Conservation (phyloP, 192 early-diverging fungal species). For the Coemansia sp. region DNA sequence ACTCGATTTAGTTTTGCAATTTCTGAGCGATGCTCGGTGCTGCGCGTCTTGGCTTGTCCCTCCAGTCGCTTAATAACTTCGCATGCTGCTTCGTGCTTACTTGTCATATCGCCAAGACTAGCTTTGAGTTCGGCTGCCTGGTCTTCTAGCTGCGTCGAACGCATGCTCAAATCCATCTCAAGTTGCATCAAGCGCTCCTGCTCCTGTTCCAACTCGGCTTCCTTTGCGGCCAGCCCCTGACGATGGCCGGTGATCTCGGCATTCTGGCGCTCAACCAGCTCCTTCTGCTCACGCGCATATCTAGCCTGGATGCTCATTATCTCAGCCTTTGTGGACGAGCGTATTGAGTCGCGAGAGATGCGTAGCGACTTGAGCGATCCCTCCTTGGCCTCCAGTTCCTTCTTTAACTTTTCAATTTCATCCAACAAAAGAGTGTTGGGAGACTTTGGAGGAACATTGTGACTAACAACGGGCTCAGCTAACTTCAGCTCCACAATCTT, state of each 20-base stretch:
- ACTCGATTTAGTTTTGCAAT: constrained; percentile 22
- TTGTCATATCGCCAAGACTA: constrained; percentile 15
- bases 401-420: constrained; percentile 46
- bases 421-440: constrained; percentile 37
- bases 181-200: constrained; percentile 51
- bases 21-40: constrained; percentile 30
- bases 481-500: constrained; percentile 32
- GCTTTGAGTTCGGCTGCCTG: constrained; percentile 45
- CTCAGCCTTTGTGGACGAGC: constrained; percentile 50
- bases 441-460: constrained; percentile 25
- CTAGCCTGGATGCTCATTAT: constrained; percentile 52
- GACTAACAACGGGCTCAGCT: constrained; percentile 22
- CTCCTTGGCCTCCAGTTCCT: constrained; percentile 45
- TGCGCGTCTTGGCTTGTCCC: constrained; percentile 28
- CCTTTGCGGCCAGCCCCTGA: constrained; percentile 31
- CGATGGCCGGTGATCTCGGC: constrained; percentile 37
- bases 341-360: constrained; percentile 48
- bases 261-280: constrained; percentile 39
- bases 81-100: constrained; percentile 17
- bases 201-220: constrained; percentile 48
- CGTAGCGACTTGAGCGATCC: constrained; percentile 53
- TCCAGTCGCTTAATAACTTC: constrained; percentile 30
- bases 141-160: constrained; percentile 48
- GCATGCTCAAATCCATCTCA: constrained; percentile 51
- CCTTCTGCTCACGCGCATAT: constrained; percentile 44